Base-by-base conservation (phyloP, 352 stramenopile species). In the Pythium pyrilobum region DNA sequence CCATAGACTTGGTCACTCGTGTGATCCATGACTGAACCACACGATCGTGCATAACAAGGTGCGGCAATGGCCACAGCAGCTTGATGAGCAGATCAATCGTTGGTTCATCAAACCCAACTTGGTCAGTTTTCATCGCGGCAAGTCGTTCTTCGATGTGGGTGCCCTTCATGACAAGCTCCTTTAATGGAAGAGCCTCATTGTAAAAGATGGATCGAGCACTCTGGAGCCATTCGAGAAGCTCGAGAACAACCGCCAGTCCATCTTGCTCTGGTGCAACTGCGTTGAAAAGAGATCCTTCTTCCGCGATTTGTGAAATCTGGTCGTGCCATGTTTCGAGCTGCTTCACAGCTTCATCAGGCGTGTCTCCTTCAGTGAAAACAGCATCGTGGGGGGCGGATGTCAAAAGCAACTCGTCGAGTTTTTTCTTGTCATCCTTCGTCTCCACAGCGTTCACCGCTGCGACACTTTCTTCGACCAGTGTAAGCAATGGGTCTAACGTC, bases 191-290 rank as follows among this genome's bases (percentile, higher is more conserved):
- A 49, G 70, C 59, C 27, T 92, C 79, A 36, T 91, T 80, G 46
- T 92, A 90, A 48, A 94, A 90, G 33, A 92, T 73, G 0, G 78
- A 89, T 6, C 82, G 69, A 38, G 82, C 74, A 32, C 67, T 78
- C 52, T 91, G 74, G 23, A 92, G 72, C 85, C 85, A 95, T 43
- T 85, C 69, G 12, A 95, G 55, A 37, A 90, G 52, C 38, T 81
- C 73, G 47, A 85, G 51, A n/a, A 87, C 68, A 13, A 76, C 54
- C 10, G 27, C 44, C 15, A 91, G 48, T 9, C 58, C 66, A 18
- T 81, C 59, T 25, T 81, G 62, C 52, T 93, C 79, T 0, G 82
- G 81, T 9, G 73, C 66, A 52, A 81, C 66, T 0, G 83, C 78
- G 25, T 83, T 93, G 11, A 91, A 79, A 10, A 91, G 25, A 29